Percentiles rank a stretch among this genome's conserved stretches.
phyloP scores from a whole-genome alignment of 2,329 filamentous ascomycete genomes.

The Apiospora saccharicola region DNA sequence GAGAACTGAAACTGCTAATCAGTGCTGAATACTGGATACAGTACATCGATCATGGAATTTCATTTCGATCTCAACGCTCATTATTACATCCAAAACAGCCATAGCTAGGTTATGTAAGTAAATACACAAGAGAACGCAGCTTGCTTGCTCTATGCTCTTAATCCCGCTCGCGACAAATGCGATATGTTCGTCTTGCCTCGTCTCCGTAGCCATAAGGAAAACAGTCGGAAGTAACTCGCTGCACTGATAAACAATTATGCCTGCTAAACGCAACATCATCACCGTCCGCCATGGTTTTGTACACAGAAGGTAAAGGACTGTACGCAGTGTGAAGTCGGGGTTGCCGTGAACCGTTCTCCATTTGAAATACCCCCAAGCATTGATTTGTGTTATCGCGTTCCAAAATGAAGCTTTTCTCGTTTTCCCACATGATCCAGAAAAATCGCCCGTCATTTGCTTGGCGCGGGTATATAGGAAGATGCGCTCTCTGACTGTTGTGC shows the following conservation, averaged over 20 bases:
- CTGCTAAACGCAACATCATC: not conserved
- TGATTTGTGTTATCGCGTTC: not conserved
- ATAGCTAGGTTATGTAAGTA: not conserved
- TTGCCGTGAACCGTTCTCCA: not conserved
- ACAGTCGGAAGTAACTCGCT: not conserved
- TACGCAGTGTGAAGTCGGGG: not conserved
- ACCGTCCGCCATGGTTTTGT: too few species aligned
- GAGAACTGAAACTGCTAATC: too few species aligned
- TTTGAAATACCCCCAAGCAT: not conserved
- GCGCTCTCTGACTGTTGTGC: not conserved
- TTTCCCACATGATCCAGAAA: constrained; percentile 14
- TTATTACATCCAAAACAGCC: not conserved
- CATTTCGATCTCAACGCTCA: not conserved
- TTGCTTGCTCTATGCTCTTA: not conserved
- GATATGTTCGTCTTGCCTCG: not conserved
- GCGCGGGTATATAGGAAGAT: constrained; percentile 22
- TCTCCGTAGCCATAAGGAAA: not conserved
- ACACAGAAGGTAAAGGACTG: too few species aligned
- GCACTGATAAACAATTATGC: not conserved
- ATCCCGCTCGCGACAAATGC: not conserved
- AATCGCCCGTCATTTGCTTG: constrained; percentile 17
- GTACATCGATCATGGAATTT: not conserved
- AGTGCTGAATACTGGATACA: too few species aligned
- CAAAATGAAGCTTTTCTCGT: not conserved
- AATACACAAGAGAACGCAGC: not conserved